Conservation (phyloP, 257 asterid species). For the Parsonsia alboflavescens region DNA sequence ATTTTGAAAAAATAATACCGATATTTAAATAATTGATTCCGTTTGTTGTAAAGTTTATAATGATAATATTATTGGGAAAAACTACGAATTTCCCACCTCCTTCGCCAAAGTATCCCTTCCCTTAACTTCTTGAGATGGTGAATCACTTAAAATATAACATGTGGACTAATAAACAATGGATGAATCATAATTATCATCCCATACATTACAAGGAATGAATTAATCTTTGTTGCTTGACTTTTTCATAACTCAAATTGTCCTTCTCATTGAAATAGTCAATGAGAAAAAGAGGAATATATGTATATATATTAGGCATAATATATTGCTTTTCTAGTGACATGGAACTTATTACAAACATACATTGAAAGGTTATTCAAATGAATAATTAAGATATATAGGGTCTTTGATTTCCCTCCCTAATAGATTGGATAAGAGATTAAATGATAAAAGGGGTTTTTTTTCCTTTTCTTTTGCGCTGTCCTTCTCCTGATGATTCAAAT, state of each 20-base stretch:
- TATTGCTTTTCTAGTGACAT: not conserved
- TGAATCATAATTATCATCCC: not conserved
- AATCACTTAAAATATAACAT: no score
- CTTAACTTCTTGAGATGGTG: no score
- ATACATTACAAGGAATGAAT: not conserved
- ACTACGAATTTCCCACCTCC: no score
- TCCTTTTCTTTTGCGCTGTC: not conserved
- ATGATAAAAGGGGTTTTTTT: not conserved
- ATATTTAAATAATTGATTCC: no score
- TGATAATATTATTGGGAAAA: no score
- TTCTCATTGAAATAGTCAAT: conserved; percentile 12
- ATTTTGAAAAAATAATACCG: no score
- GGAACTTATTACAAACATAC: not conserved
- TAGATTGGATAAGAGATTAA: not conserved
- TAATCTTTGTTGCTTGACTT: not conserved
- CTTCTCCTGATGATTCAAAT: conserved; percentile 12
- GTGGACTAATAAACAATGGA: no score
- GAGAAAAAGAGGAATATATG: not conserved
- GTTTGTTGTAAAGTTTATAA: no score
- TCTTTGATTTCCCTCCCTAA: conserved; percentile 4
- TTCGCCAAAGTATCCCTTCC: no score
- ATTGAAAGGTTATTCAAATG: conserved; percentile 2
- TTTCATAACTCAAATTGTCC: not conserved
- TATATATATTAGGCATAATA: not conserved
- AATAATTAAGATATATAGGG: conserved; percentile 5